Evolutionary conservation across 2,329 filamentous ascomycete genomes (phyloP), one percentile per base, ranked within the genome.

Genomic region (Aureobasidium subglaciale): DNA sequence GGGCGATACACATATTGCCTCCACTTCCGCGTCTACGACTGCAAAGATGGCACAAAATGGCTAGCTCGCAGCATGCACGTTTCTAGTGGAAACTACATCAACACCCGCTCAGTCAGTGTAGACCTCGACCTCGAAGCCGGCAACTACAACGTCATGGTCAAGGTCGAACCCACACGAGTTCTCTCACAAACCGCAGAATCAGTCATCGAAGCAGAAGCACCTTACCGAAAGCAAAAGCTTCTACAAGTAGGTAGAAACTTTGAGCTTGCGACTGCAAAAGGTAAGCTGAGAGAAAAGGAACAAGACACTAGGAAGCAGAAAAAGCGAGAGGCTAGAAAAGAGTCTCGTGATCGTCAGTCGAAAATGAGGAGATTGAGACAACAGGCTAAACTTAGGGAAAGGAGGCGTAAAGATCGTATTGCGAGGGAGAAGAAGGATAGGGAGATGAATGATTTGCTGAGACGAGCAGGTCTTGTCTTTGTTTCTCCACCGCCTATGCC

Each of bases 91-190:
- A 30, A 41, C 18, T 32, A 24, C 29, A 75, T 75, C 68, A 88
- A 90, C 80, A 82, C 77, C 20, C 83, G 89, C 6, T 88, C 86
- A 1, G 85, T 90, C 35, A 90, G 86, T 49, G 84, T 87, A 1
- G 89, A 93, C 67, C 76, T 93, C 8, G 62, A 66, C 16, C 80
- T 95, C 24, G 83, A 88, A 18, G 79, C 85, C 0, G 89, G 89
- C 10, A 82, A 80, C 40, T 95, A 95, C 69, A 82, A 81, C 6
- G 82, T 95, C 4, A 76, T 89, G 20, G 79, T 92, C 68, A 90
- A 88, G 66, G 79, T 93, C 57, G 83, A 84, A 7, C 87, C 87
- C 1, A 78, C 78, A 16, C 80, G 85, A n/a, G 64, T 71, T 9
- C 81, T 83, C 56, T 87, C 84, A 56, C 32, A 22, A 2, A 50